Conservation (phyloP, 345 rosid species). For the Camelina hispida region DNA sequence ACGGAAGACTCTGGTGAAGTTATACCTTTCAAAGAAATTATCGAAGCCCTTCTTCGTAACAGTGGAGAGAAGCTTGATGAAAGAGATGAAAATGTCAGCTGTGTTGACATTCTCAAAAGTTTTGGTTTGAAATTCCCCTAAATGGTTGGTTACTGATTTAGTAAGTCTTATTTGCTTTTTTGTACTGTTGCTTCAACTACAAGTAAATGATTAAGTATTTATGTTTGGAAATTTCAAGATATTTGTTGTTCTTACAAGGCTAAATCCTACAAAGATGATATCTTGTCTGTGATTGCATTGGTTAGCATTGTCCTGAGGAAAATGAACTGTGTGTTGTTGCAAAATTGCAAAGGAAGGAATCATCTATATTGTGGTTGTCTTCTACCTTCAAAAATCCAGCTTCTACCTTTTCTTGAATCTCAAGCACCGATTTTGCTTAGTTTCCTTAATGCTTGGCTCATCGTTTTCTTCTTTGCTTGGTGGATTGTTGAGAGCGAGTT, state of each 20-base stretch:
- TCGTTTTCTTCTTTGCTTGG: constrained; percentile 20
- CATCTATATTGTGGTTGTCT: background rate
- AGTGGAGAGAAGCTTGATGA: constrained; percentile 4
- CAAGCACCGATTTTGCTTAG: constrained; percentile 31
- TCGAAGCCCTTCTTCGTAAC: constrained; percentile 38
- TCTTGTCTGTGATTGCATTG: background rate
- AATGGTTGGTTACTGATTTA: background rate
- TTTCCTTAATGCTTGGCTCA: constrained; percentile 35
- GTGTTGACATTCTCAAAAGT: constrained; percentile 8
- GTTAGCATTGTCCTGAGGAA: background rate
- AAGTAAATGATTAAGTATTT: constrained; percentile 18
- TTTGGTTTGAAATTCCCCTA: constrained; percentile 21
- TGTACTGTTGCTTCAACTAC: constrained; percentile 16
- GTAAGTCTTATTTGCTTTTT: constrained; percentile 12
- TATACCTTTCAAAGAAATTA: constrained; percentile 27
- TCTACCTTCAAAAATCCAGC: background rate
- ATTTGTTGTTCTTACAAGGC: background rate
- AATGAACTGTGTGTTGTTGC: background rate
- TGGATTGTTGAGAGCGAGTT: constrained; percentile 54
- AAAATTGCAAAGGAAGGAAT: background rate
- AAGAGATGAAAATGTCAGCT: constrained; percentile 26
- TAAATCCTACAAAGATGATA: constrained; percentile 13
- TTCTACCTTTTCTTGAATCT: constrained; percentile 34
- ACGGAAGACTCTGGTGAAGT: background rate
- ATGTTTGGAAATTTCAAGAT: background rate